phyloP scores from a whole-genome alignment of 169 alveolate species.

The Blepharisma undulans region DNA sequence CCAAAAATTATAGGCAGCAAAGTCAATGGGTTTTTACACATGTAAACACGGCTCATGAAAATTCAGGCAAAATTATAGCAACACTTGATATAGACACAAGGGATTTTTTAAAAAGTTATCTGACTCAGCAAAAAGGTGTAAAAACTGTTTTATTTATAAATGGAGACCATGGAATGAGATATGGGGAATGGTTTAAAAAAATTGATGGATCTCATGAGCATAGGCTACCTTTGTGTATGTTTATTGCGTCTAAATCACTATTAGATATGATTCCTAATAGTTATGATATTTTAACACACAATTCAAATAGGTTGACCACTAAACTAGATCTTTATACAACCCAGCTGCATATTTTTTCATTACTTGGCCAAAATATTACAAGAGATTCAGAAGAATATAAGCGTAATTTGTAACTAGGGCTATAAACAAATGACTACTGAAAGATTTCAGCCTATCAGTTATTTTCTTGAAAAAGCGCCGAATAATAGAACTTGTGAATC shows the following conservation, averaged over 20 bases:
- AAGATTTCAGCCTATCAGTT: slow-evolving; percentile 24
- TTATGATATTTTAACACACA: slow-evolving; percentile 22
- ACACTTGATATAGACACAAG: slow-evolving; percentile 16
- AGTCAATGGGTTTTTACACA: slow-evolving; percentile 30
- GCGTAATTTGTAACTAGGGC: not conserved
- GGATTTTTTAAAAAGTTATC: slow-evolving; percentile 20
- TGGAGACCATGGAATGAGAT: slow-evolving; percentile 48
- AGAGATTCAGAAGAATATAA: slow-evolving; percentile 18
- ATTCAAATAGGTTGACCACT: slow-evolving; percentile 20
- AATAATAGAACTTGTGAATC: slow-evolving; percentile 43
- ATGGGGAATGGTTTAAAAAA: slow-evolving; percentile 38
- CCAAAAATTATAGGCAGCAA: not conserved
- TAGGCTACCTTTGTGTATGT: slow-evolving; percentile 29
- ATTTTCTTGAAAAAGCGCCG: slow-evolving; percentile 15
- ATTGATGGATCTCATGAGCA: slow-evolving; percentile 40
- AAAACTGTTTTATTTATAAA: not conserved
- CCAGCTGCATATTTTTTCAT: slow-evolving; percentile 5
- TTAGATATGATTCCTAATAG: slow-evolving; percentile 7
- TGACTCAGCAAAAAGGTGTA: not conserved
- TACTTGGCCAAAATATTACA: not conserved
- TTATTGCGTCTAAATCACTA: slow-evolving; percentile 6
- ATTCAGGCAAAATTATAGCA: not conserved
- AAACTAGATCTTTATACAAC: slow-evolving; percentile 35
- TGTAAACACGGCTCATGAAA: slow-evolving; percentile 39
- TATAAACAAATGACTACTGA: slow-evolving; percentile 17